phyloP scores from a whole-genome alignment of 2,329 filamentous ascomycete species.

The Penicillium sumatraense region DNA sequence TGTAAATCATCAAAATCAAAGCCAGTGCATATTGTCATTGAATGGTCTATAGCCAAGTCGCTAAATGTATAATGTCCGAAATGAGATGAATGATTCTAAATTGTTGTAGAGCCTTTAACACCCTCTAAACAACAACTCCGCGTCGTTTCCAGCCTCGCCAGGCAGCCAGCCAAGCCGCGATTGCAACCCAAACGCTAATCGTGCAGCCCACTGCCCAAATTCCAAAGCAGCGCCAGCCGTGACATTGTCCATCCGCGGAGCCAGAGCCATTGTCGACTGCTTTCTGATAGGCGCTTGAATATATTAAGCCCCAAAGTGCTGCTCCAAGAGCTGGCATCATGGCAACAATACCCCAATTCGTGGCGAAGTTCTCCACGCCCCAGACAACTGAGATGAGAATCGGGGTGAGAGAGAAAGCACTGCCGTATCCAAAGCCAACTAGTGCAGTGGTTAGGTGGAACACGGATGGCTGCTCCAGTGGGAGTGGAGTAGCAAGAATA shows the following conservation, averaged over 20 bases:
- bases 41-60: not conserved
- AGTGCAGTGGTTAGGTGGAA: conserved; percentile 86
- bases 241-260: conserved; percentile 66
- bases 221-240: conserved; percentile 80
- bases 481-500: conserved; percentile 77
- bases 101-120: too few relatives aligned
- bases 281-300: conserved; percentile 59
- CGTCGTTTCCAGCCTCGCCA: conserved; percentile 85
- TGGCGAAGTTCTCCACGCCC: conserved; percentile 98
- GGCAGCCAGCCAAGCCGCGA: conserved; percentile 72
- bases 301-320: conserved; percentile 88
- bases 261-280: conserved; percentile 42
- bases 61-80: not conserved
- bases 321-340: conserved; percentile 89
- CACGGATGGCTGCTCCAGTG: conserved; percentile 74
- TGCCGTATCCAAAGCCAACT: conserved; percentile 90
- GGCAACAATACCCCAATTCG: conserved; percentile 94
- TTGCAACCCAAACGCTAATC: conserved; percentile 76
- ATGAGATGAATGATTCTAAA: too few relatives aligned
- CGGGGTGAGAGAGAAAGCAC: conserved; percentile 84
- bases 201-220: conserved; percentile 82
- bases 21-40: not conserved
- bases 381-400: conserved; percentile 97
- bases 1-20: not conserved
- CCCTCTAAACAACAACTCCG: conserved; percentile 71